Conservation (phyloP, 2,329 filamentous ascomycete species). For the Ophiostoma quercus region DNA sequence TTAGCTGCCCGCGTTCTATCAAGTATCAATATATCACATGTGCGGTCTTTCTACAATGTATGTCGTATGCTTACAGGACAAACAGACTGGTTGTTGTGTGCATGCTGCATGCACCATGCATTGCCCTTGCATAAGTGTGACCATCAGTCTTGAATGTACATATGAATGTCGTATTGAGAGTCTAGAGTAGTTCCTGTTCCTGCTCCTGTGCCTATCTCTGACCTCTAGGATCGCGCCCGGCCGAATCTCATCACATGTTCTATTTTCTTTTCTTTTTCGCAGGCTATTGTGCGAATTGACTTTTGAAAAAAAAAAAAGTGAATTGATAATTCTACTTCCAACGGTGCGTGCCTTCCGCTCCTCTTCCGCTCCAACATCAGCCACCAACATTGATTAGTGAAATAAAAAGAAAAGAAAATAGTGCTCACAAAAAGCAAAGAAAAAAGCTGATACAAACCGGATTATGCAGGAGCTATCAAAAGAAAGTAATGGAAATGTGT, state of each 20-base stretch:
- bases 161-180: not conserved
- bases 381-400: not conserved
- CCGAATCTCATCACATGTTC: slow-evolving; percentile 4
- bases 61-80: not conserved
- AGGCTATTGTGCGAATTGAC: not conserved
- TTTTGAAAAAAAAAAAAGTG: not conserved
- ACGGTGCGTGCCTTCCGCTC: slow-evolving; percentile 5
- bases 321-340: not conserved
- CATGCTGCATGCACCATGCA: slow-evolving; percentile 6
- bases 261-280: not conserved
- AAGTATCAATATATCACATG: not conserved
- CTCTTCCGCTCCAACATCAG: slow-evolving; percentile 1
- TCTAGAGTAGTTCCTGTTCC: not conserved
- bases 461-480: not conserved
- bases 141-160: not conserved
- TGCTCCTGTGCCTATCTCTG: not conserved
- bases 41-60: not conserved
- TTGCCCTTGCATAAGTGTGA: slow-evolving; percentile 13
- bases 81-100: slow-evolving; percentile 6
- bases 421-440: not conserved
- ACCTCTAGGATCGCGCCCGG: slow-evolving; percentile 6
- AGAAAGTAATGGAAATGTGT: not conserved
- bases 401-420: not conserved
- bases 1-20: not conserved
- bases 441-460: not conserved